Evolutionary conservation across 495 filamentous ascomycete genomes (phyloP).

Genomic region (Penicillium malachiteum): DNA sequence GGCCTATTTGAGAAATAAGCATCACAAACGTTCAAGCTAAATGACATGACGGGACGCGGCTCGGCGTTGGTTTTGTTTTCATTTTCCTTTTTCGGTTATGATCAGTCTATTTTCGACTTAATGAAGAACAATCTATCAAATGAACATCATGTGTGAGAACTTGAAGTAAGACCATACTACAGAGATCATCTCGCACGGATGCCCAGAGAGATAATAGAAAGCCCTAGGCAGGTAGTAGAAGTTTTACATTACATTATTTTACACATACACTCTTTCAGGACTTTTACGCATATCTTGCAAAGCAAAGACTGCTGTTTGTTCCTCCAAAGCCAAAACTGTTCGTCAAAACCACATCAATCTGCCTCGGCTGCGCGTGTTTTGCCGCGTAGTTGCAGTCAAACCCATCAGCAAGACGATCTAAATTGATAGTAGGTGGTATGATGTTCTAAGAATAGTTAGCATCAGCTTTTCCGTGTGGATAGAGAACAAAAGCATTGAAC

Average conservation of each 20-base stretch:
- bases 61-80: background rate
- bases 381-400: slow-evolving; percentile 90
- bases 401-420: slow-evolving; percentile 63
- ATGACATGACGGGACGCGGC: background rate
- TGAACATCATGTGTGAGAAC: too few species aligned
- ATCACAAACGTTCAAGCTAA: background rate
- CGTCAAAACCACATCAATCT: slow-evolving; percentile 73
- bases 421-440: slow-evolving; percentile 85
- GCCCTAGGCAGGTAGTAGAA: background rate
- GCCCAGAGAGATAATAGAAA: too few species aligned
- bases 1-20: background rate
- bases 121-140: background rate
- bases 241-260: slow-evolving; percentile 9
- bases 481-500: slow-evolving; percentile 30
- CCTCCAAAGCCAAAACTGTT: slow-evolving; percentile 99
- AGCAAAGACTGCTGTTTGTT: slow-evolving; percentile 89
- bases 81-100: background rate
- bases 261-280: background rate
- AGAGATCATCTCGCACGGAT: too few species aligned
- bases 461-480: slow-evolving; percentile 20
- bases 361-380: slow-evolving; percentile 62
- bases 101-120: background rate
- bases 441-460: slow-evolving; percentile 52
- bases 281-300: slow-evolving; percentile 41
- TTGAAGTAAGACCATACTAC: too few species aligned